A percentile compares a stretch with the other conserved stretches of the same genome.
phyloP scores from a whole-genome alignment of 139 green algal species.

The Volvox africanus region DNA sequence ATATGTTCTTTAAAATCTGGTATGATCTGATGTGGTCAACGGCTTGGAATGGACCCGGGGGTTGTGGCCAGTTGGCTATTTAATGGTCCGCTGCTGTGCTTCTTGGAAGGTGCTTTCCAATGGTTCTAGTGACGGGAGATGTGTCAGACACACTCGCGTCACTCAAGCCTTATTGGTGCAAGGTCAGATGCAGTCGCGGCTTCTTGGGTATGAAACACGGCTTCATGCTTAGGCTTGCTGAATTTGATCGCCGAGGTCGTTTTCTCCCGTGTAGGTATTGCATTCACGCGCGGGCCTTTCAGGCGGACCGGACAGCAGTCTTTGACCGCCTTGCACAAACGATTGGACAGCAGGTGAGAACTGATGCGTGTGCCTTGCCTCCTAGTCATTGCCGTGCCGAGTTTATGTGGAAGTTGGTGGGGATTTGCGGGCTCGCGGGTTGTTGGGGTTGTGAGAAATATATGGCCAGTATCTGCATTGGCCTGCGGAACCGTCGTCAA shows the following conservation, averaged over 20 bases:
- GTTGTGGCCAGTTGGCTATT: too few species aligned
- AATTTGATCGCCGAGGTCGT: background rate
- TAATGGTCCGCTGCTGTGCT: too few species aligned
- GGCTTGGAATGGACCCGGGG: too few species aligned
- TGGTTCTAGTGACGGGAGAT: too few species aligned
- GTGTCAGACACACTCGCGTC: too few species aligned
- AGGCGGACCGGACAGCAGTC: slow-evolving; percentile 92
- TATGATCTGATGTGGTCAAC: too few species aligned
- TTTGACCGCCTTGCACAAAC: slow-evolving; percentile 97
- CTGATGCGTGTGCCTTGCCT: background rate
- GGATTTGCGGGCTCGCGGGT: too few species aligned
- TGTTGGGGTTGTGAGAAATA: background rate
- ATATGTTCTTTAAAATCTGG: too few species aligned
- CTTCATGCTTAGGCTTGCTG: background rate
- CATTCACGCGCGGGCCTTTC: slow-evolving; percentile 74
- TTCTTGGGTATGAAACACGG: slow-evolving; percentile 98
- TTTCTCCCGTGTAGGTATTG: slow-evolving; percentile 87
- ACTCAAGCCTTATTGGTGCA: too few species aligned
- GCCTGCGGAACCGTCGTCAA: background rate
- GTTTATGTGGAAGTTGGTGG: too few species aligned
- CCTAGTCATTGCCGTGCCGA: too few species aligned
- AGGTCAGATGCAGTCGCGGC: background rate
- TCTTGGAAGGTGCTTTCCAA: too few species aligned
- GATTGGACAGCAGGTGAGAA: slow-evolving; percentile 76
- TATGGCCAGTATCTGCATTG: background rate